A percentile compares a stretch with the other conserved stretches of the same genome.
phyloP scores from a whole-genome alignment of 2,329 filamentous ascomycete species.

The Ustilaginoidea virens region DNA sequence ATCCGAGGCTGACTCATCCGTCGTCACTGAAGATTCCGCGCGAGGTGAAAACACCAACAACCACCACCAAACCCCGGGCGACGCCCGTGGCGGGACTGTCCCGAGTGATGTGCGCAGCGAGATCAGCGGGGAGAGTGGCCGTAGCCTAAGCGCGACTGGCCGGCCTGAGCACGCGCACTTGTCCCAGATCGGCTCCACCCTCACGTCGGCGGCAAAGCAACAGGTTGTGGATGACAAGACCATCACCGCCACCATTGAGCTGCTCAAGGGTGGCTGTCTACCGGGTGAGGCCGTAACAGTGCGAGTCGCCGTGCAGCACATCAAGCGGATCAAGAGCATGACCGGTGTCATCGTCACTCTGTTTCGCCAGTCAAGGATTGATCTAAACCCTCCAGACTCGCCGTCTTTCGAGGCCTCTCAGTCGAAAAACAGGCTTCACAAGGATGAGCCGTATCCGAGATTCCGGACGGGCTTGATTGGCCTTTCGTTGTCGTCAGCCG shows the following conservation, averaged over 20 bases:
- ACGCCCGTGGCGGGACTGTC: conserved; percentile 8
- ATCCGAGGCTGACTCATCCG: conserved; percentile 21
- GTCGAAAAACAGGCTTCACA: conserved; percentile 51
- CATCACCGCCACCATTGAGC: conserved; percentile 74
- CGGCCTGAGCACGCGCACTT: conserved; percentile 26
- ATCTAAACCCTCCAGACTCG: conserved; percentile 47
- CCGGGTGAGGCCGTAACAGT: conserved; percentile 73
- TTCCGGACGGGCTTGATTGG: conserved; percentile 78
- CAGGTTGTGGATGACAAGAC: conserved; percentile 49
- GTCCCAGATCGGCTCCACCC: conserved; percentile 14
- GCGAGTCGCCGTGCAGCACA: conserved; percentile 71
- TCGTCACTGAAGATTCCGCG: conserved; percentile 22
- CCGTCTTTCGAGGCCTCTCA: conserved; percentile 37
- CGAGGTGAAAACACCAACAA: conserved; percentile 24
- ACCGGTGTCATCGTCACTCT: conserved; percentile 87
- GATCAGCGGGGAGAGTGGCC: conserved; percentile 52
- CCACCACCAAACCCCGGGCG: not conserved
- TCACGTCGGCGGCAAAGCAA: conserved; percentile 21
- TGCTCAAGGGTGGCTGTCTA: conserved; percentile 69
- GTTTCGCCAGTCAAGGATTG: conserved; percentile 80
- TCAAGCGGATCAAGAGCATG: conserved; percentile 77
- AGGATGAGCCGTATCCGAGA: conserved; percentile 74
- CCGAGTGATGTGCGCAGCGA: conserved; percentile 48
- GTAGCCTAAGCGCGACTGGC: conserved; percentile 51
- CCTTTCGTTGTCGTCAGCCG: conserved; percentile 70